phyloP scores from a whole-genome alignment of 2,329 filamentous ascomycete genomes.

The Cercospora zeae-maydis region DNA sequence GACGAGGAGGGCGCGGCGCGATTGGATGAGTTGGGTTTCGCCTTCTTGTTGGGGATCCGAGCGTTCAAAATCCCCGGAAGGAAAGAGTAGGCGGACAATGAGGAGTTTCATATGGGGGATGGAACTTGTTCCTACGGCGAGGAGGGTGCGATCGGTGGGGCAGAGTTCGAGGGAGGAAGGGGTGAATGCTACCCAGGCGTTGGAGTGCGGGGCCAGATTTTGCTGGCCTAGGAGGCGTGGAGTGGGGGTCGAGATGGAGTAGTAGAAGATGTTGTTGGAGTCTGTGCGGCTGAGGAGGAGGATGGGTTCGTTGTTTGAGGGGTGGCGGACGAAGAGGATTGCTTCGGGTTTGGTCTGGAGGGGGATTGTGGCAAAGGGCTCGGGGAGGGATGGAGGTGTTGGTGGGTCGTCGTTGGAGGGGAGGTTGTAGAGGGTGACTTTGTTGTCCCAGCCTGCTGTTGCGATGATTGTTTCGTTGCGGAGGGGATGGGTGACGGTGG shows the following conservation, averaged over 20 bases:
- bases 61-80: conserved; percentile 31
- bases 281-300: conserved; percentile 56
- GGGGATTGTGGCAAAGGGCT: conserved; percentile 43
- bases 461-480: conserved; percentile 43
- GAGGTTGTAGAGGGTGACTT: conserved; percentile 50
- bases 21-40: conserved; percentile 51
- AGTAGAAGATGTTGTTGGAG: conserved; percentile 58
- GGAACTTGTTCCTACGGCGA: conserved; percentile 59
- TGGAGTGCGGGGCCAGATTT: conserved; percentile 60
- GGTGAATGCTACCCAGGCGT: conserved; percentile 62
- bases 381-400: conserved; percentile 30
- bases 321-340: conserved; percentile 51
- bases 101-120: conserved; percentile 62
- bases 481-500: conserved; percentile 33
- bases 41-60: not conserved
- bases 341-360: conserved; percentile 56
- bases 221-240: conserved; percentile 52
- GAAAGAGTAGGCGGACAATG: conserved; percentile 56
- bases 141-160: conserved; percentile 52
- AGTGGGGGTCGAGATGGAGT: conserved; percentile 38
- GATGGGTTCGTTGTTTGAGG: conserved; percentile 46
- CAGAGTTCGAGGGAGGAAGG: conserved; percentile 56
- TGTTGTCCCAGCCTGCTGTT: conserved; percentile 61
- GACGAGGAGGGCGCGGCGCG: conserved; percentile 48
- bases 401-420: conserved; percentile 6